A percentile compares a stretch with the other conserved stretches of the same genome.
Evolutionary conservation across 805 yeast species (phyloP).

Genomic region (Yamadazyma laniorum): DNA sequence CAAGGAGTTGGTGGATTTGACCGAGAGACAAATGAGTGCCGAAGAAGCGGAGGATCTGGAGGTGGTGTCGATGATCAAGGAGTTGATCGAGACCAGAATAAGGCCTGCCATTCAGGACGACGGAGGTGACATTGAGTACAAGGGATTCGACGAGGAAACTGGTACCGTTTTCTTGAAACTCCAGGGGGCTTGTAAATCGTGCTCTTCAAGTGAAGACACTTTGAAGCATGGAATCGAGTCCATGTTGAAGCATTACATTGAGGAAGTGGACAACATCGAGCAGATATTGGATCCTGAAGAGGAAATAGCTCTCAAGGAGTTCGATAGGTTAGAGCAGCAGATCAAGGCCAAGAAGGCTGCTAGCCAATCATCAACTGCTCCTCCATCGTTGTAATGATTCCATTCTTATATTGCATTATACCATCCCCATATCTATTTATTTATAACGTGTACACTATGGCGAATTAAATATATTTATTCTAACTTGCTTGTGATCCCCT

Average conservation of each 20-base stretch:
- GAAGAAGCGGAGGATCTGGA: slow-evolving; percentile 55
- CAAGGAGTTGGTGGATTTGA: slow-evolving; percentile 39
- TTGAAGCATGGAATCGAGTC: slow-evolving; percentile 93
- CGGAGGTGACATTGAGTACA: slow-evolving; percentile 93
- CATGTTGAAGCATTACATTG: slow-evolving; percentile 96
- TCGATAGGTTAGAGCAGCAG: slow-evolving; percentile 73
- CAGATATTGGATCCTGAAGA: slow-evolving; percentile 78
- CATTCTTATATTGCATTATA: slow-evolving; percentile 4
- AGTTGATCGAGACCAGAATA: slow-evolving; percentile 87
- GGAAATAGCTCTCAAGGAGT: slow-evolving; percentile 77
- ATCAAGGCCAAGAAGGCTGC: slow-evolving; percentile 20
- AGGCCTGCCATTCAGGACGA: slow-evolving; percentile 98
- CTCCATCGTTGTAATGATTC: slow-evolving; percentile 24
- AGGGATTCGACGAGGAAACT: slow-evolving; percentile 78
- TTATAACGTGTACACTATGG: slow-evolving; percentile 9
- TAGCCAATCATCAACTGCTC: slow-evolving; percentile 12
- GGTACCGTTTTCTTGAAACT: slow-evolving; percentile 87
- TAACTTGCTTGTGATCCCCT: slow-evolving; percentile 12
- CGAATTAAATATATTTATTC: slow-evolving; percentile 4
- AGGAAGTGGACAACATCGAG: slow-evolving; percentile 86
- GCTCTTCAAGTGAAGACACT: slow-evolving; percentile 89
- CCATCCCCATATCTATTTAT: slow-evolving; percentile 5
- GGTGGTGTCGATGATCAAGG: slow-evolving; percentile 84
- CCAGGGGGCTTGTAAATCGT: slow-evolving; percentile 94
- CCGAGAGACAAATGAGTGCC: slow-evolving; percentile 47